Evolutionary conservation across 768 basidiomycete species (phyloP).

Genomic region (Kwoniella sp.): DNA sequence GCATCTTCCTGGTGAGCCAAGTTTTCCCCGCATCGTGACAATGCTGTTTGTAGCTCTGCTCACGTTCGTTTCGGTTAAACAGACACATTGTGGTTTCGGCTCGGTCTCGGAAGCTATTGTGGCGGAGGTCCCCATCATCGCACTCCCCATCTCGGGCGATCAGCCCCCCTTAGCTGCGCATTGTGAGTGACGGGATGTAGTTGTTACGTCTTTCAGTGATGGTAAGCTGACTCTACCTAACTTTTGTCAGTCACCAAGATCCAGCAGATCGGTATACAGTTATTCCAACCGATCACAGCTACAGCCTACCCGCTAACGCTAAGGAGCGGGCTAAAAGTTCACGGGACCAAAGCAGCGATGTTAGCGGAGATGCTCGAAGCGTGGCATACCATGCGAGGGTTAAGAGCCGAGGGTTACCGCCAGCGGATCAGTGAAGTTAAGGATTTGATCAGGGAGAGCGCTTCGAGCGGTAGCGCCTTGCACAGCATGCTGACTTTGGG

Average conservation of each 20-base stretch:
- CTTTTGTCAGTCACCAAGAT: neutral
- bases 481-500: too few species aligned
- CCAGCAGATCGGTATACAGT: neutral
- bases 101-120: slow-evolving; percentile 17
- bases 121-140: slow-evolving; percentile 13
- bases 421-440: too few species aligned
- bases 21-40: neutral
- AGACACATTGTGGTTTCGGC: slow-evolving; percentile 14
- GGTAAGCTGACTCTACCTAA: neutral
- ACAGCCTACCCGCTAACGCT: neutral
- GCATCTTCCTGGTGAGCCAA: slow-evolving; percentile 8
- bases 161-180: slow-evolving; percentile 12
- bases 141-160: slow-evolving; percentile 13
- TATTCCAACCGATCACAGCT: neutral
- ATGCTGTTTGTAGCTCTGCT: neutral
- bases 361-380: neutral
- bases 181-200: neutral
- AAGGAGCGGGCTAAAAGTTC: neutral
- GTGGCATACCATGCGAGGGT: too few species aligned
- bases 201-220: neutral
- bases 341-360: neutral
- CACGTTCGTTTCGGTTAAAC: neutral
- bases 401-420: too few species aligned
- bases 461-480: too few species aligned
- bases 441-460: too few species aligned